These are phyloP conservation scores for Citrullus mucosospermus DNA, from an alignment of 306 rosid genomes.

Conservation along the genomic window DNA sequence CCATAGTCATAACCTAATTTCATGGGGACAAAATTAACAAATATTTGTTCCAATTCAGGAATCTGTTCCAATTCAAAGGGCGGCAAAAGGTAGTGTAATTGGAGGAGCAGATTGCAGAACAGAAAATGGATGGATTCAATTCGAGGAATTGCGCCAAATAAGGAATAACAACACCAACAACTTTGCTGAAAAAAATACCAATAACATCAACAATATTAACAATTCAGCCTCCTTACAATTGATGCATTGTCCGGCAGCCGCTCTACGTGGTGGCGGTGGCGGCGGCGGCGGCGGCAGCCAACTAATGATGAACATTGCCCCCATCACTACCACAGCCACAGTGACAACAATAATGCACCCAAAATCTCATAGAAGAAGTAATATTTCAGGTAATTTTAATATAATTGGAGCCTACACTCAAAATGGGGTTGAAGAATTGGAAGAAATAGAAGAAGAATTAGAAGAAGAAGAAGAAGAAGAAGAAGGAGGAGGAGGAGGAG, in stretches of 20 bases:
- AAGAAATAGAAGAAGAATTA: not conserved
- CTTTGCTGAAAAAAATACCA: conserved; percentile 47
- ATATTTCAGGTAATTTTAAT: conserved; percentile 20
- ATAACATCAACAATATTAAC: conserved; percentile 28
- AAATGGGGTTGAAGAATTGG: conserved; percentile 6
- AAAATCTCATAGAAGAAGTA: not conserved
- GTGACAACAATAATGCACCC: not conserved
- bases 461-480: not conserved
- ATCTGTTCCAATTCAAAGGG: conserved; percentile 49
- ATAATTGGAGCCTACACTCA: conserved; percentile 25
- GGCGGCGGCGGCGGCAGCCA: not conserved
- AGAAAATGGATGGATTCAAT: conserved; percentile 75
- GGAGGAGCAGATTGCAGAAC: conserved; percentile 31
- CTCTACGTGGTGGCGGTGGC: not conserved
- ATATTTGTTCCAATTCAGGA: conserved; percentile 17
- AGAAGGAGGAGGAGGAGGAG: not conserved
- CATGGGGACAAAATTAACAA: not conserved
- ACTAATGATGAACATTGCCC: conserved; percentile 23
- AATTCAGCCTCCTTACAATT: conserved; percentile 89
- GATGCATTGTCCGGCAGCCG: conserved; percentile 27
- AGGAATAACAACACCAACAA: conserved; percentile 14
- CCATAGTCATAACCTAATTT: not conserved
- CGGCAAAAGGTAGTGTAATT: conserved; percentile 30
- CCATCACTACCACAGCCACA: not conserved
- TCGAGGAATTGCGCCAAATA: conserved; percentile 53